Base-by-base conservation (phyloP, 768 basidiomycete genomes). In the Multifurca ochricompacta region DNA sequence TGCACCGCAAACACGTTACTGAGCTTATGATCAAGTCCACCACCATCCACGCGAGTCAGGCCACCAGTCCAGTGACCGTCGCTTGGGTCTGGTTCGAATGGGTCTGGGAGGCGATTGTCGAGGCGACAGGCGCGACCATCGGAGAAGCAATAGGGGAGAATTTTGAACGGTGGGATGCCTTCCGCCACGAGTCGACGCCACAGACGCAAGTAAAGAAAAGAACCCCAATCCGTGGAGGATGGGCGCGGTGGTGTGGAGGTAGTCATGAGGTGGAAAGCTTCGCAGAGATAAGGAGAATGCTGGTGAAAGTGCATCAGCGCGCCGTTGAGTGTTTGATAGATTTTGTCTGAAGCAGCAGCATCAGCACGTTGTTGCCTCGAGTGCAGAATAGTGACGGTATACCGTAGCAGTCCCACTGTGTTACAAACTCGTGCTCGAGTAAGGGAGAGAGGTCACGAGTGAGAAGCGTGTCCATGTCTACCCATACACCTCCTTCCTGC, bases 381-480 rank as follows among this genome's bases (percentile, higher is more conserved):
- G 0, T 5, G 6, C 2, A 9, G 2, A 16, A 23, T 8, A 10
- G 42, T 10, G 19, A 39, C 31, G 14, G 65, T 82, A 39, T 66
- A 92, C 94, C 90, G 64, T 97, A 97, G 67, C 95, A 97, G 66
- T 99, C 95, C 95, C 95, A 99, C 64, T 99, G 93, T 1, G 91
- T 95, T 9, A 97, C 91, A 66, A 94, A 99, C 69, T 99, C 95
- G 63, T 91, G 87, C 67, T 96, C 94, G 6, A 88, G 76, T 51
- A 97, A 73, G 8, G 94, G 92, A 3, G 83, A 74, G 31, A 98
- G 71, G 70, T 93, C 89, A 51, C 95, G 74, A 41, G 91, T 95
- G 59, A 97, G 73, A 51, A 98, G 76, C 47, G 88, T 88, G 69
- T 99, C 95, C 92, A 97, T 96, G 67, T 99, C 95, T 43, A 97